Base-by-base conservation (phyloP, 768 basidiomycete species). In the Trametes gibbosa region DNA sequence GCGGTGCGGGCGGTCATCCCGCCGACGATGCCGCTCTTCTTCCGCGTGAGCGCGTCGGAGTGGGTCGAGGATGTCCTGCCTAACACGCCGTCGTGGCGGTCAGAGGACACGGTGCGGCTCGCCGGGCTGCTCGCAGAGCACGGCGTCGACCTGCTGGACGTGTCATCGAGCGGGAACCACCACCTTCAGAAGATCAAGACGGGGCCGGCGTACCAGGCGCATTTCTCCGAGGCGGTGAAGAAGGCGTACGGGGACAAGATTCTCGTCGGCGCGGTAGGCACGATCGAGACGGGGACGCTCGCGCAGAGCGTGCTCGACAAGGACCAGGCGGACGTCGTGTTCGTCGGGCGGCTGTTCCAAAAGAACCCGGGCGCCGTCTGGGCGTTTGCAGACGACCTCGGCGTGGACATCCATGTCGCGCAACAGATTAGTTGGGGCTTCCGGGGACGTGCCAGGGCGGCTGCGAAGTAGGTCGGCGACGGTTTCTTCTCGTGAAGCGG, bases 101-200 rank as follows among this genome's bases (percentile, higher is more conserved):
- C 80, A 1, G 83, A 87, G 67, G 90, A 92, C 68, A 88, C 86
- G 2, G 81, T 80, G 27, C 73, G 77, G 29, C 74, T 92, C 27
- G 81, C 84, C 3, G 71, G 75, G n/a, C 77, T 84, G 57, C 78
- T 92, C 19, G 76, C 76, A 19, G 77, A 81, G 23, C 78, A 83
- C 47, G 89, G 89, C 12, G 80, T 92, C 50, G 91, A 92, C 70
- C 75, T 92, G 27, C 70, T 93, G 50, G 90, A 92, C 63, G 80
- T 89, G 29, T 87, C 86, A 6, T 78, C 79, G 0, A 88, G 84
- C 2, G 92, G 90, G 1, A 84, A 79, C 50, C 72, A 78, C 59
- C 67, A 76, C 2, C 63, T 67, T 34, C 82, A 84, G 58, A 50
- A 53, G 48, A 61, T 66, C 85, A 0, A 75, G 78, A 84, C 54